These are phyloP conservation scores for Talaromyces wortmannii DNA, from an alignment of 495 filamentous ascomycete genomes.

Conservation along the genomic window DNA sequence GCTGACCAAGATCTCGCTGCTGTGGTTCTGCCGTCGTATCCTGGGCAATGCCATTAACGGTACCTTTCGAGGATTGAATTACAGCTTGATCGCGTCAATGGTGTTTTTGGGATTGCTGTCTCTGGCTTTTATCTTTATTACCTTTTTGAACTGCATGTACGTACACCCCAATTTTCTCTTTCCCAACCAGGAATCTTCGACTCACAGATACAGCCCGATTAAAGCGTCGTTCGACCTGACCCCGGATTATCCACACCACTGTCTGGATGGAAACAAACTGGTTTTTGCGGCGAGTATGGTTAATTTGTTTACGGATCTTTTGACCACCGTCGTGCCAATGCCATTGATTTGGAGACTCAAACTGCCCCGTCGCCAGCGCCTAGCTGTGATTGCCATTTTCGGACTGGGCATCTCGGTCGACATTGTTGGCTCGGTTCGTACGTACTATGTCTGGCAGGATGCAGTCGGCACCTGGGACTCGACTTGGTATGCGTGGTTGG, in stretches of 20 bases:
- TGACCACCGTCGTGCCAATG: slow-evolving; percentile 52
- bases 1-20: slow-evolving; percentile 50
- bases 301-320: slow-evolving; percentile 54
- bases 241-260: slow-evolving; percentile 24
- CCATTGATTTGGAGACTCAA: slow-evolving; percentile 50
- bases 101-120: slow-evolving; percentile 35
- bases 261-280: slow-evolving; percentile 41
- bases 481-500: slow-evolving; percentile 47
- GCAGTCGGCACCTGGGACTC: slow-evolving; percentile 42
- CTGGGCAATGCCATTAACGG: slow-evolving; percentile 32
- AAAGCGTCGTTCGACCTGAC: slow-evolving; percentile 45
- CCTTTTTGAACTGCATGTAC: slow-evolving; percentile 52
- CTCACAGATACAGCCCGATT: slow-evolving; percentile 32
- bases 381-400: slow-evolving; percentile 52
- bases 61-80: slow-evolving; percentile 17
- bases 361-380: slow-evolving; percentile 45
- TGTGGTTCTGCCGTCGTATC: slow-evolving; percentile 51
- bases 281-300: slow-evolving; percentile 49
- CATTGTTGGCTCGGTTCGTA: slow-evolving; percentile 49
- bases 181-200: slow-evolving; percentile 1
- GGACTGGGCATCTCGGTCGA: slow-evolving; percentile 51
- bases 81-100: slow-evolving; percentile 32
- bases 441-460: slow-evolving; percentile 43
- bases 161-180: slow-evolving; percentile 8
- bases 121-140: slow-evolving; percentile 40